These are phyloP conservation scores for Pythium phragmitis DNA, from an alignment of 352 stramenopile species.

Conservation along the genomic window DNA sequence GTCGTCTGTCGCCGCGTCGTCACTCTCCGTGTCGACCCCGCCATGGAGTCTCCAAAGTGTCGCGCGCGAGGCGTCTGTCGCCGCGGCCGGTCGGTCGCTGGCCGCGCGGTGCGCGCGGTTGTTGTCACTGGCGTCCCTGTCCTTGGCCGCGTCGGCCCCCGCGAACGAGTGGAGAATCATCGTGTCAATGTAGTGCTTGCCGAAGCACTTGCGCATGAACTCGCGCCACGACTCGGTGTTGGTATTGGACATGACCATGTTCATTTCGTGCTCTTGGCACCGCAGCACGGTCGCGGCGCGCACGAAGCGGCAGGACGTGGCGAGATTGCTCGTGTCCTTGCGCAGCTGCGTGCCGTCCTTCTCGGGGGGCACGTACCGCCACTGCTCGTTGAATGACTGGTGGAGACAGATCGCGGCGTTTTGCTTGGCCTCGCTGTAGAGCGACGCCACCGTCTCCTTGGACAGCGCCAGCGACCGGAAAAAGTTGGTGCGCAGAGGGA, in stretches of 20 bases:
- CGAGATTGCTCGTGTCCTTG: constrained; percentile 81
- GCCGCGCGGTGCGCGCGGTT: constrained; percentile 24
- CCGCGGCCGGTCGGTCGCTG: constrained; percentile 18
- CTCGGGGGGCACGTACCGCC: constrained; percentile 75
- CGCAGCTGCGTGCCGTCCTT: constrained; percentile 79
- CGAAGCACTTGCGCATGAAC: constrained; percentile 76
- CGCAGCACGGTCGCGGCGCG: constrained; percentile 67
- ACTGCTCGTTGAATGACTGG: constrained; percentile 80
- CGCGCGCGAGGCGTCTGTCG: constrained; percentile 20
- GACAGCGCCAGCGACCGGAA: constrained; percentile 66
- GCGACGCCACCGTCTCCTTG: constrained; percentile 53
- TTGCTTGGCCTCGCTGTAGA: constrained; percentile 49
- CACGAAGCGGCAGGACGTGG: constrained; percentile 60
- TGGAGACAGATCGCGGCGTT: constrained; percentile 60
- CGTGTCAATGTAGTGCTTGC: constrained; percentile 71
- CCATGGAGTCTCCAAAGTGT: constrained; percentile 13
- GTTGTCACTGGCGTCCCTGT: constrained; percentile 16
- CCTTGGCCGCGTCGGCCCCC: background rate
- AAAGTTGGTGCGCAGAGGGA: constrained; percentile 70
- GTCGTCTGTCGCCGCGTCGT: background rate
- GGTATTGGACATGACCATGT: constrained; percentile 68
- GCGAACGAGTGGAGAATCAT: constrained; percentile 70
- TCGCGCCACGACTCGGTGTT: constrained; percentile 71
- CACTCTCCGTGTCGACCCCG: background rate
- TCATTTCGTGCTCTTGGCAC: constrained; percentile 74